These are phyloP conservation scores for Cladosporium sp. DNA, from an alignment of 2,329 filamentous ascomycete species.

Conservation along the genomic window DNA sequence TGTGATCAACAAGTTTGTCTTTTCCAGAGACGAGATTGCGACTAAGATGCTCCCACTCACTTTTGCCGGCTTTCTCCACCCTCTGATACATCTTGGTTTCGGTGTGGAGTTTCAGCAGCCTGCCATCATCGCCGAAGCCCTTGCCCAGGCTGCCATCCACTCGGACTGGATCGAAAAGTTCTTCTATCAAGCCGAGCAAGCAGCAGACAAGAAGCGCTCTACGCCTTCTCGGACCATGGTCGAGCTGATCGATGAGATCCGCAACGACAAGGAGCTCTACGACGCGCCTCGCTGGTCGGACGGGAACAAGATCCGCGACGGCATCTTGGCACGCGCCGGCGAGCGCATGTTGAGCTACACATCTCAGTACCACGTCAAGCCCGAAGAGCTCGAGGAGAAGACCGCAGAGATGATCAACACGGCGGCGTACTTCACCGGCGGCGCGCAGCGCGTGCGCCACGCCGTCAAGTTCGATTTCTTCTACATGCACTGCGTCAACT, in stretches of 20 bases:
- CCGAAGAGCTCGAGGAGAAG: slow-evolving; percentile 58
- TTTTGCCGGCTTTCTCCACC: slow-evolving; percentile 71
- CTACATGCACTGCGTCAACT: slow-evolving; percentile 74
- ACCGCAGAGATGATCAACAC: slow-evolving; percentile 71
- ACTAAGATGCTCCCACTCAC: slow-evolving; percentile 70
- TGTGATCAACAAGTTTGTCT: slow-evolving; percentile 67
- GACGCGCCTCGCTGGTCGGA: slow-evolving; percentile 42
- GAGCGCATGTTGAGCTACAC: slow-evolving; percentile 64
- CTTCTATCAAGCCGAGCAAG: slow-evolving; percentile 56
- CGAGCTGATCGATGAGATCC: slow-evolving; percentile 63
- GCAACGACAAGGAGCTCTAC: slow-evolving; percentile 57
- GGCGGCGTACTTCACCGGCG: slow-evolving; percentile 57
- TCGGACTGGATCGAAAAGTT: slow-evolving; percentile 54
- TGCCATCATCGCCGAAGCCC: slow-evolving; percentile 74
- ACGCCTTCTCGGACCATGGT: slow-evolving; percentile 47
- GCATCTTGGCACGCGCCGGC: slow-evolving; percentile 62
- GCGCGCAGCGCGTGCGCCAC: slow-evolving; percentile 65
- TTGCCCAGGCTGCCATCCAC: slow-evolving; percentile 76
- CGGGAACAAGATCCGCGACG: slow-evolving; percentile 65
- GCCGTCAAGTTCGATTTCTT: slow-evolving; percentile 79
- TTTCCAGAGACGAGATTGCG: slow-evolving; percentile 63
- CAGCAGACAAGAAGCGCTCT: slow-evolving; percentile 35
- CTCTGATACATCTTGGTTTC: slow-evolving; percentile 82
- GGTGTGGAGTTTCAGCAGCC: slow-evolving; percentile 81
- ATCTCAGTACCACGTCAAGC: slow-evolving; percentile 51